A percentile compares a stretch with the other conserved stretches of the same genome.
Conservation (phyloP, 2,329 filamentous ascomycete genomes). For the Pseudopithomyces maydicus region DNA sequence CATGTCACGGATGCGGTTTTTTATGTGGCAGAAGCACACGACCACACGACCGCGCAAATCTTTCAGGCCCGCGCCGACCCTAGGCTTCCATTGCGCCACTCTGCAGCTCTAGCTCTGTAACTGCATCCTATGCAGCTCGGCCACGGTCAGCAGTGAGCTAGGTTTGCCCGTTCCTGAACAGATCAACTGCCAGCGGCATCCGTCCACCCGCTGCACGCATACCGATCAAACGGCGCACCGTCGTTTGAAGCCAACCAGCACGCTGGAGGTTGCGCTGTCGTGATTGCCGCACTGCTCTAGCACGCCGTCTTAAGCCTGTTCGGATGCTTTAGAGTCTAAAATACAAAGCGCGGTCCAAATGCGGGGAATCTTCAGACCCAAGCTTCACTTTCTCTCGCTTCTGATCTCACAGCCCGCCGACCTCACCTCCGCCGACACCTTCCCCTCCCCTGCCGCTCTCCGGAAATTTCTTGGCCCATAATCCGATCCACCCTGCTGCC, state of each 20-base stretch:
- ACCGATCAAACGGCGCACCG: conserved; percentile 33
- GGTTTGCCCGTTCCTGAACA: conserved; percentile 2
- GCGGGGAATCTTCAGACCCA: conserved; percentile 42
- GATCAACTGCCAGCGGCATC: conserved; percentile 1
- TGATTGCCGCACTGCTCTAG: conserved; percentile 34
- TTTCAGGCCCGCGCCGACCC: conserved; percentile 1
- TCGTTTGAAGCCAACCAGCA: conserved; percentile 24
- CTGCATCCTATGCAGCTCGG: not conserved
- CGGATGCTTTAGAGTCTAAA: conserved; percentile 35
- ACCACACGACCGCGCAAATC: conserved; percentile 18
- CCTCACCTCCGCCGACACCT: conserved; percentile 21
- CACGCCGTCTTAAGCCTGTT: conserved; percentile 26
- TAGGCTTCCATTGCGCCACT: conserved; percentile 2
- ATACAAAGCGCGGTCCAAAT: conserved; percentile 39
- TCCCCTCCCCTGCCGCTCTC: conserved; percentile 27
- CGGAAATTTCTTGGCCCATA: conserved; percentile 36
- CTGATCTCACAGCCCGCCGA: conserved; percentile 35
- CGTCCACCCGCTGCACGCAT: not conserved
- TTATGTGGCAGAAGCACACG: conserved; percentile 26
- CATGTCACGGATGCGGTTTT: conserved; percentile 4
- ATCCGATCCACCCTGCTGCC: conserved; percentile 33
- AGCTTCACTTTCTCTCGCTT: conserved; percentile 38
- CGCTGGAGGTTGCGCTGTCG: conserved; percentile 28
- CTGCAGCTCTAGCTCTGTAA: conserved; percentile 1
- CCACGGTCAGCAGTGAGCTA: conserved; percentile 1